Conservation (phyloP, 2,329 filamentous ascomycete species). For the Fusarium newnesense region DNA sequence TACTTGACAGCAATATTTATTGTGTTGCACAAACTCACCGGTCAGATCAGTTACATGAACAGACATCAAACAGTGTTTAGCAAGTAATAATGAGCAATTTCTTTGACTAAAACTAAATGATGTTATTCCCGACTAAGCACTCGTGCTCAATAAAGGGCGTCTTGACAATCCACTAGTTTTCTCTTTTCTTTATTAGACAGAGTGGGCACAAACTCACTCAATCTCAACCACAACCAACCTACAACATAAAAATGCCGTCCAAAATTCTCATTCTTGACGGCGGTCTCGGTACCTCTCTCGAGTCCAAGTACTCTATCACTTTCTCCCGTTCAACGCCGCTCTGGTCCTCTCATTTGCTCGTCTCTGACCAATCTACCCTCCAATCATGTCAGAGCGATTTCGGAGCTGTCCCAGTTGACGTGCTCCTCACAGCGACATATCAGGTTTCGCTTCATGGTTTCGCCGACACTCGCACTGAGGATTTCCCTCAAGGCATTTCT, state of each 20-base stretch:
- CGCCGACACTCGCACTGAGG: slow-evolving; percentile 55
- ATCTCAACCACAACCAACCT: slow-evolving; percentile 11
- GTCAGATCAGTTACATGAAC: background rate
- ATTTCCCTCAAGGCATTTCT: slow-evolving; percentile 57
- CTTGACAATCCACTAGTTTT: slow-evolving; percentile 34
- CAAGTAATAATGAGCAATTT: background rate
- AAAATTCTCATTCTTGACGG: slow-evolving; percentile 68
- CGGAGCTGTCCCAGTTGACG: slow-evolving; percentile 65
- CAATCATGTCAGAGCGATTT: slow-evolving; percentile 67
- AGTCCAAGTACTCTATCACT: slow-evolving; percentile 63
- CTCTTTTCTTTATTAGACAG: background rate
- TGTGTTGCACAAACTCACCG: too few relatives aligned
- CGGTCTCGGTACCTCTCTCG: slow-evolving; percentile 73
- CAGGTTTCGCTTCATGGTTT: slow-evolving; percentile 70
- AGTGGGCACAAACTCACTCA: slow-evolving; percentile 23
- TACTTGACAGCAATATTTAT: background rate
- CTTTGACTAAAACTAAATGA: background rate
- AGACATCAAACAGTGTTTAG: rapidly evolving
- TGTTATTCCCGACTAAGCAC: slow-evolving; percentile 1
- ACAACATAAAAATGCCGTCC: slow-evolving; percentile 38
- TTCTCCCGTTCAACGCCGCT: slow-evolving; percentile 67
- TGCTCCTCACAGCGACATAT: slow-evolving; percentile 75
- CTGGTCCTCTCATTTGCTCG: slow-evolving; percentile 75
- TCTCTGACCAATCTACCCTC: slow-evolving; percentile 63
- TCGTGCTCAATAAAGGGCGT: slow-evolving; percentile 8